These are phyloP conservation scores for Pistacia atlantica DNA, from an alignment of 345 rosid genomes.

Conservation along the genomic window DNA sequence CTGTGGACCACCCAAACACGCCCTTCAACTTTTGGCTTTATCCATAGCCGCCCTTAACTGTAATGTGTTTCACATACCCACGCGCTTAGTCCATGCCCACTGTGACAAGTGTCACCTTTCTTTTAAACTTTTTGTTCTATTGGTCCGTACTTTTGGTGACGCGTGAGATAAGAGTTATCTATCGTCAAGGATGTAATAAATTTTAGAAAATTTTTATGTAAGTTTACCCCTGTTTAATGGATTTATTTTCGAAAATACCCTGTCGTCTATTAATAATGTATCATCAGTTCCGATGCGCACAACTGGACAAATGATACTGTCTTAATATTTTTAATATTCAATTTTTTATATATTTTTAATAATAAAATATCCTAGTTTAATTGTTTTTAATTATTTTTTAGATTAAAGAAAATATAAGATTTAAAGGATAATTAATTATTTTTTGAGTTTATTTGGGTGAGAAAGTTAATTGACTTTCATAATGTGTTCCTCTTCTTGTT, in stretches of 20 bases:
- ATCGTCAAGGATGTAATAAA: neutral
- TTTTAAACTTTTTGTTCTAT: neutral
- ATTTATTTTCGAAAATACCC: slow-evolving; percentile 11
- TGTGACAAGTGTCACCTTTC: no score
- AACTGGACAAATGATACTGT: no score
- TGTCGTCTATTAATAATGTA: neutral
- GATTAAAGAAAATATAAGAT: no score
- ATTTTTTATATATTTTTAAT: no score
- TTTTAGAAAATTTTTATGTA: no score
- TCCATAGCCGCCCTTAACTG: slow-evolving; percentile 42
- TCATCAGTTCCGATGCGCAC: neutral
- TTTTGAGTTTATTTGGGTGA: no score
- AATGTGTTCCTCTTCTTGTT: no score
- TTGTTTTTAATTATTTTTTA: no score
- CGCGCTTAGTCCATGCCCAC: neutral
- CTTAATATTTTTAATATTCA: no score
- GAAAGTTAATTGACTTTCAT: no score
- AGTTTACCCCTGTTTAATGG: neutral
- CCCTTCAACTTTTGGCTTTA: slow-evolving; percentile 1
- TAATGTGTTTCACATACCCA: neutral
- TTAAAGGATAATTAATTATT: no score
- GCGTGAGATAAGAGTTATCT: neutral
- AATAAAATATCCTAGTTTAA: no score
- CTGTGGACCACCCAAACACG: slow-evolving; percentile 4
- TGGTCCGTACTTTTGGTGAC: neutral